Evolutionary conservation across 148 eudicot genomes (phyloP).

Genomic region (Heliamphora exappendiculata): DNA sequence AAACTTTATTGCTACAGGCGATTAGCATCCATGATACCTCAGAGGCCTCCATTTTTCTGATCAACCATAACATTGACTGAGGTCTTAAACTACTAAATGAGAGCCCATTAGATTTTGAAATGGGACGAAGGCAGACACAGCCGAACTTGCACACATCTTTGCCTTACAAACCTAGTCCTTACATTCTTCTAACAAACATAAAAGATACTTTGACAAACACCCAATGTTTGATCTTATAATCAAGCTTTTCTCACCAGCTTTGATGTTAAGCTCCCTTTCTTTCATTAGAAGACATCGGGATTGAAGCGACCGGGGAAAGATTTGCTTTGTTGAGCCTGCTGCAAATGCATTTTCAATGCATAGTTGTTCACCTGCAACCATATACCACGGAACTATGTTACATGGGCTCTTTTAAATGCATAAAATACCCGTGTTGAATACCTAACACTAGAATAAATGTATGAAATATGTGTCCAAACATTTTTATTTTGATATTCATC

Average conservation of each 20-base stretch:
- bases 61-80: not conserved
- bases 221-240: not conserved
- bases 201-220: constrained; percentile 2
- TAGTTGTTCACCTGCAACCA: constrained; percentile 65
- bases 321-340: constrained; percentile 62
- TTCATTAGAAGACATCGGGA: constrained; percentile 52
- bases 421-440: too few relatives aligned
- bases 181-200: not conserved
- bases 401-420: too few relatives aligned
- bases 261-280: not conserved
- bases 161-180: not conserved
- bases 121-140: constrained; percentile 1
- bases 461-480: too few relatives aligned
- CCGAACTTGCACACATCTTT: not conserved
- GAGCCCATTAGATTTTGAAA: not conserved
- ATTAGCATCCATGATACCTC: not conserved
- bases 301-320: constrained; percentile 54
- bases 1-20: not conserved
- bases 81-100: constrained; percentile 11
- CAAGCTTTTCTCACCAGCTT: constrained; percentile 4
- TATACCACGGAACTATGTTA: too few relatives aligned
- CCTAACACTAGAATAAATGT: too few relatives aligned
- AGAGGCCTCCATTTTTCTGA: not conserved
- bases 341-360: constrained; percentile 61
- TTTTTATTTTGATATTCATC: too few relatives aligned